Evolutionary conservation across 148 eudicot species (phyloP).

Genomic region (Polygonum maritimum): DNA sequence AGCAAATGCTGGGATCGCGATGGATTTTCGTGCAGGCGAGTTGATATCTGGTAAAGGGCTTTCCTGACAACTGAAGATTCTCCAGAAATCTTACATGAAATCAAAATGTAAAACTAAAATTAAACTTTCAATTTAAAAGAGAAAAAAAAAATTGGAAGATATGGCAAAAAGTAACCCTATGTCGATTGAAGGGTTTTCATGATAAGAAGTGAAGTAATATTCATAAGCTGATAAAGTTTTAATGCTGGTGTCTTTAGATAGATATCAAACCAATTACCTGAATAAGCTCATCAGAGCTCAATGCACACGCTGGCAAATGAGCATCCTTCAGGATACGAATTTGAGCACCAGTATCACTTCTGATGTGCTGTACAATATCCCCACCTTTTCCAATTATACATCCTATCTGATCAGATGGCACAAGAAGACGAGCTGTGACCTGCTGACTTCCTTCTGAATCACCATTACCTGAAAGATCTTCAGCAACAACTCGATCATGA

Average conservation of each 20-base stretch:
- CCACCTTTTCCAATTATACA: constrained; percentile 98
- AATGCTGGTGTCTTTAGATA: neutral
- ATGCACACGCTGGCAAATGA: constrained; percentile 86
- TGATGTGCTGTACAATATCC: constrained; percentile 72
- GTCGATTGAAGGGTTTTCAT: neutral
- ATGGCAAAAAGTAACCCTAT: neutral
- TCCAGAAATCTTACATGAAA: constrained; percentile 56
- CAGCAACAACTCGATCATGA: constrained; percentile 80
- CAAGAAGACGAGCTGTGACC: constrained; percentile 70
- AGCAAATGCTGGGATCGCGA: constrained; percentile 89
- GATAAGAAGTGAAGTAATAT: neutral
- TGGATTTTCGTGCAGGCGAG: constrained; percentile 93
- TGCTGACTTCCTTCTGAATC: constrained; percentile 44
- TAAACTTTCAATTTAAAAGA: neutral
- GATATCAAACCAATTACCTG: constrained; percentile 39
- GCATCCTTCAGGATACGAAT: constrained; percentile 85
- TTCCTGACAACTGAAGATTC: constrained; percentile 66
- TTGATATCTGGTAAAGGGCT: constrained; percentile 68
- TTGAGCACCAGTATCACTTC: constrained; percentile 89
- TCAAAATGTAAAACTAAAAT: neutral
- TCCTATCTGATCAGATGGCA: constrained; percentile 96
- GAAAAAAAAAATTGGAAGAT: neutral
- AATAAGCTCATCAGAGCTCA: constrained; percentile 82
- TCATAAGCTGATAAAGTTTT: neutral
- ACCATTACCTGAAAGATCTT: constrained; percentile 46